These are phyloP conservation scores for Beauveria varroae DNA, from an alignment of 2,329 filamentous ascomycete species.

Conservation along the genomic window DNA sequence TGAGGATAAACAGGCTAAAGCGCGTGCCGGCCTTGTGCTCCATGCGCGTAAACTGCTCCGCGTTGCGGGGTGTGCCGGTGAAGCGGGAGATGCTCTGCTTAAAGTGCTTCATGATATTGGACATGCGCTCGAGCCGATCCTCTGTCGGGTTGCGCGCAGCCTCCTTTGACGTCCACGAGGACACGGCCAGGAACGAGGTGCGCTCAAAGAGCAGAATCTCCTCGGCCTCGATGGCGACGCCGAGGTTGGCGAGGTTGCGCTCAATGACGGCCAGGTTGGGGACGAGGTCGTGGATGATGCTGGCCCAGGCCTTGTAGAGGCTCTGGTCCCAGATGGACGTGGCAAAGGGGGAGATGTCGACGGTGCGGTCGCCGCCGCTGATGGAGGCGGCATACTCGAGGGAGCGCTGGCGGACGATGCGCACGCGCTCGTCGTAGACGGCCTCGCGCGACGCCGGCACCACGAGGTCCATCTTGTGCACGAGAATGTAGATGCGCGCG, in stretches of 20 bases:
- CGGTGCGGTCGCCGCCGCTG: conserved; percentile 23
- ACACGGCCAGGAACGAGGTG: conserved; percentile 94
- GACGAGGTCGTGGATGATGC: conserved; percentile 96
- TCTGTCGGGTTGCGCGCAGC: conserved; percentile 78
- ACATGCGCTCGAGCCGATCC: conserved; percentile 88
- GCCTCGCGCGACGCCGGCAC: conserved; percentile 69
- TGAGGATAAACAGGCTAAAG: conserved; percentile 91
- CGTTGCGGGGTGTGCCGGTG: conserved; percentile 71
- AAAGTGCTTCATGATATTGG: conserved; percentile 97
- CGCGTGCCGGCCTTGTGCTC: conserved; percentile 67
- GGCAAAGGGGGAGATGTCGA: conserved; percentile 80
- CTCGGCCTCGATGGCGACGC: conserved; percentile 80
- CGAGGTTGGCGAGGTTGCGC: conserved; percentile 72
- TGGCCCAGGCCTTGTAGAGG: conserved; percentile 95
- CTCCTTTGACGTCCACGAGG: conserved; percentile 71
- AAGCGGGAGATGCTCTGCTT: conserved; percentile 77
- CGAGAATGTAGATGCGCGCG: conserved; percentile 85
- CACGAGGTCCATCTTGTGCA: conserved; percentile 98
- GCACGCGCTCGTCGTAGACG: conserved; percentile 78
- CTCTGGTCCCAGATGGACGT: conserved; percentile 99
- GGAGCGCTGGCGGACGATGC: conserved; percentile 69
- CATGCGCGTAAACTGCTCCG: conserved; percentile 73
- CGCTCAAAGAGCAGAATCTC: conserved; percentile 93
- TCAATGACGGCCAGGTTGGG: conserved; percentile 88
- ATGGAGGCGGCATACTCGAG: conserved; percentile 39